Percentiles rank a stretch among this genome's conserved stretches.
Evolutionary conservation across 78 protist genomes (phyloP).

Genomic region (Monosiga brevicollis): DNA sequence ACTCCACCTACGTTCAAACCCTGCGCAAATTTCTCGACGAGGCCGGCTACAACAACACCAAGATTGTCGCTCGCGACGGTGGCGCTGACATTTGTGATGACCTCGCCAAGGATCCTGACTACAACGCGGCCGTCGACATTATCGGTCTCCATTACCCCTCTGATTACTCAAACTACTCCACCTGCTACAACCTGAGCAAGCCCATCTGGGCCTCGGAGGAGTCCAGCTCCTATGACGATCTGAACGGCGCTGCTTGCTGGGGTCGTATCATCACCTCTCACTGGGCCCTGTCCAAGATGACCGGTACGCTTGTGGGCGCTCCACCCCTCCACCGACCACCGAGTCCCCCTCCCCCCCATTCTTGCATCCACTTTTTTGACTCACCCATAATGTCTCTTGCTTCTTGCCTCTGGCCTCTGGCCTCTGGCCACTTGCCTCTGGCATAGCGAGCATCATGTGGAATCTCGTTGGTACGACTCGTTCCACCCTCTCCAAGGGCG

Average conservation of each 20-base stretch:
- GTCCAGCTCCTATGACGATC: not conserved
- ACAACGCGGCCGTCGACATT: not conserved
- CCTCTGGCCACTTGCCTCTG: not conserved
- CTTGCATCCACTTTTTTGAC: no score
- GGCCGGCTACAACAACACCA: conserved; percentile 7
- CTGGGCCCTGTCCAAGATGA: not conserved
- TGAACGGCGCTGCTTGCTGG: not conserved
- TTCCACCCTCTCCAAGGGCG: not conserved
- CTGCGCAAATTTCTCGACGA: conserved; percentile 5
- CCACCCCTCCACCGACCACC: no score
- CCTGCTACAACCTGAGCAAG: not conserved
- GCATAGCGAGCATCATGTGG: not conserved
- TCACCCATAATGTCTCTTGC: no score
- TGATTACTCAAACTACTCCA: not conserved
- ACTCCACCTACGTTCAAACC: not conserved
- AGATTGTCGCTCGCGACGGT: conserved; percentile 30
- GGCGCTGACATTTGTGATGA: not conserved
- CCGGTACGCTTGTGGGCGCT: not conserved
- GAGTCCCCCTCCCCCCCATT: no score
- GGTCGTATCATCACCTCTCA: not conserved
- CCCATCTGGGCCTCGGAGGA: not conserved
- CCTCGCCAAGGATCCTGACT: not conserved
- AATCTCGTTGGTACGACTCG: not conserved
- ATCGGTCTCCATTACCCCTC: conserved; percentile 33
- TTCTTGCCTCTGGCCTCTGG: no score